Evolutionary conservation across 75 land plant genomes (phyloP).

Genomic region (Pinus tabuliformis): DNA sequence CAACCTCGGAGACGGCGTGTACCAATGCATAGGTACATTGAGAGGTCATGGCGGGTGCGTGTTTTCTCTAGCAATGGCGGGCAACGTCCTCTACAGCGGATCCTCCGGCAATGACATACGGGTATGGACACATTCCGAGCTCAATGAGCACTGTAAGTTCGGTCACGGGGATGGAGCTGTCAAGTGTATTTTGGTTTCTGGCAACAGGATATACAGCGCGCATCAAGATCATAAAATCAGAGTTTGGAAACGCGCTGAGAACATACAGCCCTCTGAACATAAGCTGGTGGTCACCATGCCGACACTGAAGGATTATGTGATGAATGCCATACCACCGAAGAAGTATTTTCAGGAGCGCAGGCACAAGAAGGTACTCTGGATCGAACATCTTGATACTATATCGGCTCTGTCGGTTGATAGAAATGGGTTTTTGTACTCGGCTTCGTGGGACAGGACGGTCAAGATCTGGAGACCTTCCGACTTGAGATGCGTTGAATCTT

Average conservation of each 20-base stretch:
- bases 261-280: background rate
- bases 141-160: background rate
- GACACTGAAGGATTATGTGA: slow-evolving; percentile 13
- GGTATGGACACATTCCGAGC: slow-evolving; percentile 16
- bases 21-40: slow-evolving; percentile 29
- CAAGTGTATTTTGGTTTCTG: slow-evolving; percentile 41
- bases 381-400: slow-evolving; percentile 64
- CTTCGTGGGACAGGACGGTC: slow-evolving; percentile 74
- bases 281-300: slow-evolving; percentile 47
- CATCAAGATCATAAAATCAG: slow-evolving; percentile 83
- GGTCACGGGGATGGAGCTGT: slow-evolving; percentile 42
- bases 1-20: background rate
- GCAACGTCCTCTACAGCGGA: slow-evolving; percentile 33
- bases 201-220: slow-evolving; percentile 40
- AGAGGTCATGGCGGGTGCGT: slow-evolving; percentile 35
- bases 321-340: slow-evolving; percentile 23
- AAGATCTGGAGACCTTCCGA: slow-evolving; percentile 72
- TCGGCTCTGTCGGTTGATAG: slow-evolving; percentile 46
- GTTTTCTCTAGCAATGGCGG: slow-evolving; percentile 25
- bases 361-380: slow-evolving; percentile 64
- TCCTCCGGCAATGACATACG: slow-evolving; percentile 28
- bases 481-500: slow-evolving; percentile 56
- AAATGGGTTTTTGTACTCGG: slow-evolving; percentile 60
- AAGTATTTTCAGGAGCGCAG: slow-evolving; percentile 60
- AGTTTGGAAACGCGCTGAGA: slow-evolving; percentile 36